Evolutionary conservation across 352 stramenopile species (phyloP).

Genomic region (Phytophthora ramorum): DNA sequence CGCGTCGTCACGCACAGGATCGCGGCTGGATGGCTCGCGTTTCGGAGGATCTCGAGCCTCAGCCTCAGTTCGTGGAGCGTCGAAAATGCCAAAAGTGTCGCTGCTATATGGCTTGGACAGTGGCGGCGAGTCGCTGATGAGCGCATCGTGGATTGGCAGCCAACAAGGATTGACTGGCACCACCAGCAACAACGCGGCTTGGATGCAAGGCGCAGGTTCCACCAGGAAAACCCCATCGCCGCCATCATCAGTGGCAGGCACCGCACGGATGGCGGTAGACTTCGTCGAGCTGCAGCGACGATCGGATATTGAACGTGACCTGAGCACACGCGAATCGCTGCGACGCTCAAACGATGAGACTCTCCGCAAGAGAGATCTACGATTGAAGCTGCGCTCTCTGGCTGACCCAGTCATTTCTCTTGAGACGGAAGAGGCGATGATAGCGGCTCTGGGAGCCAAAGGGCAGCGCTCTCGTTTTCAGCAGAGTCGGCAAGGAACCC

Average conservation of each 20-base stretch:
- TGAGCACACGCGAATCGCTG: constrained; percentile 46
- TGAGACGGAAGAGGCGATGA: constrained; percentile 48
- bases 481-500: constrained; percentile 14
- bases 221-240: constrained; percentile 2
- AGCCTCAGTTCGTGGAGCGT: constrained; percentile 24
- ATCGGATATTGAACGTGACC: constrained; percentile 53
- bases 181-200: constrained; percentile 16
- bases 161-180: constrained; percentile 25
- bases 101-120: constrained; percentile 14
- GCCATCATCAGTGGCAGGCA: constrained; percentile 15
- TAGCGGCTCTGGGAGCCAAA: constrained; percentile 17
- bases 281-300: constrained; percentile 47
- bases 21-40: constrained; percentile 41
- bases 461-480: constrained; percentile 14
- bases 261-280: constrained; percentile 37
- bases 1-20: constrained; percentile 43
- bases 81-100: constrained; percentile 45
- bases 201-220: not conserved
- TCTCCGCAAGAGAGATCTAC: constrained; percentile 46
- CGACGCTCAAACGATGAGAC: constrained; percentile 41
- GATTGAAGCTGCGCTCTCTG: constrained; percentile 59
- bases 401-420: constrained; percentile 57
- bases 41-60: constrained; percentile 33
- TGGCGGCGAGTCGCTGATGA: constrained; percentile 6
- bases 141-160: constrained; percentile 19